Evolutionary conservation across 2,329 filamentous ascomycete genomes (phyloP), one percentile per base, ranked within the genome.

Genomic region (Ascochyta clinopodiicola): DNA sequence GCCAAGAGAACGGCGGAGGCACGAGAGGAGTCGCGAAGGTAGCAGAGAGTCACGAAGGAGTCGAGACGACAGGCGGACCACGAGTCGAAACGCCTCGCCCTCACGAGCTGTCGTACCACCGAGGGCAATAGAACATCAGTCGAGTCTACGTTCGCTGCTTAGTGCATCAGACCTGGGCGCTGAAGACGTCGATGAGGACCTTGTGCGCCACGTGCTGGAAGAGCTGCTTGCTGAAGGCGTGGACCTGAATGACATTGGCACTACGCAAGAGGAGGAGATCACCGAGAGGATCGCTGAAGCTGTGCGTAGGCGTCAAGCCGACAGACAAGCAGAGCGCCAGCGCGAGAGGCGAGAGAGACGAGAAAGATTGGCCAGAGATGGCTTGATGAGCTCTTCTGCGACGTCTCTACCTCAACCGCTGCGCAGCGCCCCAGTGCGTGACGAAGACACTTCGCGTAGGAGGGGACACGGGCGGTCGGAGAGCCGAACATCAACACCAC

Each of bases 251-350:
- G 93, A 93, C 61, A 87, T 97, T 49, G 92, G 94, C 59, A 82
- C 92, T 15, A 86, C 81, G 44, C 90, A 92, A 67, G 92, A 97
- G 70, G 92, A 97, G 68, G 91, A 96, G 68, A 86, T 98, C 15
- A 96, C 91, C 61, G 90, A 94, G 68, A 87, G 90, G 56, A 96
- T 98, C 65, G 93, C 92, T 2, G 91, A 96, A 68, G 92, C 92
- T 2, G 96, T 96, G 69, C 82, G 91, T 54, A 84, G 91, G 58
- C 83, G 91, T 27, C 91, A 96, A 71, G 84, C 82, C 44, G 86
- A 88, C 57, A 79, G 85, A 57, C 71, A 80, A 69, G 84, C 82
- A 38, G 86, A 88, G 58, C 79, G 85, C 56, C 72, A 80, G n/a
- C 80, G 84, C 12, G 77, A 75, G 52, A 51, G 70, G 45, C 60